Conservation (phyloP, 2,329 filamentous ascomycete species). For the Zalaria sp. region DNA sequence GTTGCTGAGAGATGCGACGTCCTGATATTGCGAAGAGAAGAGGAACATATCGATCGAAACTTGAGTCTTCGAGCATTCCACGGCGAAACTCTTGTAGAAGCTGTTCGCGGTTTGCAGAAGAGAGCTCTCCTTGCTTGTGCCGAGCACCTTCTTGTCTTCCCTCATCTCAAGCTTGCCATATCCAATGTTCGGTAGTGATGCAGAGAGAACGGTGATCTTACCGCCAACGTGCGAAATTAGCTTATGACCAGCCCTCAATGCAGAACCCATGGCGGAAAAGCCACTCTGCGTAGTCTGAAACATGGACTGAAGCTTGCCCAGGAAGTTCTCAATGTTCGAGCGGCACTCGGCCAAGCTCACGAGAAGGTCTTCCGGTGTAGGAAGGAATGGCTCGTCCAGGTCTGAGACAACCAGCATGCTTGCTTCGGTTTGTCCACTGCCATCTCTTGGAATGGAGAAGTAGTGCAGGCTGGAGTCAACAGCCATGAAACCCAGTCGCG, state of each 20-base stretch:
- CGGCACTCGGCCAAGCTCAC: constrained; percentile 82
- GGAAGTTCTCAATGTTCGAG: constrained; percentile 80
- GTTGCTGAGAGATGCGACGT: constrained; percentile 92
- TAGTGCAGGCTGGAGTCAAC: constrained; percentile 93
- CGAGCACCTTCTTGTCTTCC: constrained; percentile 90
- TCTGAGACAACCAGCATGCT: constrained; percentile 91
- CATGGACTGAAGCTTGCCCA: constrained; percentile 86
- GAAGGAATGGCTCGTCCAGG: constrained; percentile 89
- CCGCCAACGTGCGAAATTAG: constrained; percentile 88
- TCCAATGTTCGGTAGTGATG: constrained; percentile 80
- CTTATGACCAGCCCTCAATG: constrained; percentile 84
- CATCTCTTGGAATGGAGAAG: constrained; percentile 84
- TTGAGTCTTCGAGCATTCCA: constrained; percentile 97
- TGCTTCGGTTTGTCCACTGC: constrained; percentile 69
- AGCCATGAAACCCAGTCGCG: constrained; percentile 84
- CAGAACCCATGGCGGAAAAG: constrained; percentile 88
- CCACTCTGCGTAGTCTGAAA: constrained; percentile 88
- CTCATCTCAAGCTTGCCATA: constrained; percentile 83
- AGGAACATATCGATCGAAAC: constrained; percentile 98
- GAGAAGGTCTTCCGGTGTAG: constrained; percentile 80
- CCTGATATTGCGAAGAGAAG: constrained; percentile 91
- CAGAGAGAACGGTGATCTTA: constrained; percentile 84
- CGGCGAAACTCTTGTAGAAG: constrained; percentile 98
- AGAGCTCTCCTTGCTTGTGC: constrained; percentile 79
- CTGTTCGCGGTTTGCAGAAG: constrained; percentile 85